Conservation (phyloP, 2,329 filamentous ascomycete genomes). For the Teratosphaeria nubilosa region DNA sequence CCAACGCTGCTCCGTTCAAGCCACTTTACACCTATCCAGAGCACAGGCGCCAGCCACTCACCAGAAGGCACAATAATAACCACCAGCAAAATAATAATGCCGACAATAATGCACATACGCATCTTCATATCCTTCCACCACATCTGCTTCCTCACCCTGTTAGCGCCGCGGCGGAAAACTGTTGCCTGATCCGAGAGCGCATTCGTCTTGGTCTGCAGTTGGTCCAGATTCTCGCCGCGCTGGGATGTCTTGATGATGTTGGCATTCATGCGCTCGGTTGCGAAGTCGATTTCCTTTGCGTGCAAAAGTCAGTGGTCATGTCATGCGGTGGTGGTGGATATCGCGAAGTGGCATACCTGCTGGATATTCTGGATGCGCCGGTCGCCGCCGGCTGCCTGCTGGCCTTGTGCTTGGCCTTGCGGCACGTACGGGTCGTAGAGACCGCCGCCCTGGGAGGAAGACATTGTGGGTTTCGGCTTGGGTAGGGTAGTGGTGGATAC, state of each 20-base stretch:
- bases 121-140: conserved; percentile 99
- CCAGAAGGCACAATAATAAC: conserved; percentile 91
- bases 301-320: neutral
- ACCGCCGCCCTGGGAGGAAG: neutral
- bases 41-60: conserved; percentile 31
- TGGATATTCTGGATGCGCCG: conserved; percentile 1
- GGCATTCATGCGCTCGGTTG: conserved; percentile 87
- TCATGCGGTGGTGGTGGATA: neutral
- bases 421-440: conserved; percentile 4
- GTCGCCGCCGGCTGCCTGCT: neutral
- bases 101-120: conserved; percentile 89
- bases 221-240: conserved; percentile 80
- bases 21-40: neutral
- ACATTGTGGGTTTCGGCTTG: neutral
- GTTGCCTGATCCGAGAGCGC: conserved; percentile 88
- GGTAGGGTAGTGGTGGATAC: neutral
- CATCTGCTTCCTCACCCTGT: conserved; percentile 87
- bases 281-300: conserved; percentile 87
- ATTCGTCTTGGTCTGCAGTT: conserved; percentile 85
- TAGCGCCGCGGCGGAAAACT: conserved; percentile 91
- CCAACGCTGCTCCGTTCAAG: neutral
- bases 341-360: neutral
- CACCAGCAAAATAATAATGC: conserved; percentile 81
- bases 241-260: conserved; percentile 96
- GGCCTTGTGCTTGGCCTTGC: conserved; percentile 1